Evolutionary conservation across 2,329 filamentous ascomycete species (phyloP).

Genomic region (Fusarium protoensiforme): DNA sequence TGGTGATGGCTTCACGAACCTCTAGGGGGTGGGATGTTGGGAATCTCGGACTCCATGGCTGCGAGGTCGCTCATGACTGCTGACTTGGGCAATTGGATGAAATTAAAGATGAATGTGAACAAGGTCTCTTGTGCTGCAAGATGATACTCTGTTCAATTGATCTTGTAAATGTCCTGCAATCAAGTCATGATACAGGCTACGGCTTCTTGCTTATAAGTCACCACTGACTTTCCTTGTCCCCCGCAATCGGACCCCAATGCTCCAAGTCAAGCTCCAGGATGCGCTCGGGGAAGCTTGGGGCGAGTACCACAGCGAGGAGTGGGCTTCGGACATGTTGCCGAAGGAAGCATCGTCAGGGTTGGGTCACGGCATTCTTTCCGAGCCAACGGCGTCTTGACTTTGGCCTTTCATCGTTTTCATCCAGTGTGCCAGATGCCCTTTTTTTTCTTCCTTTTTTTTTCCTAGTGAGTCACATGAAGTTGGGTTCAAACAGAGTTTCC

Average conservation of each 20-base stretch:
- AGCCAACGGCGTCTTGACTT: not conserved
- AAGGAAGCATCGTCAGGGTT: not conserved
- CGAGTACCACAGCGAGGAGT: slow-evolving; percentile 2
- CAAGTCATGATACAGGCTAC: not conserved
- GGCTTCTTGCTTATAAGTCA: not conserved
- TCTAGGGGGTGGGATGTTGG: slow-evolving; percentile 39
- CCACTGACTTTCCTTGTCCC: not conserved
- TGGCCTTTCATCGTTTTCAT: not conserved
- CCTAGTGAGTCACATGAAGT: not conserved
- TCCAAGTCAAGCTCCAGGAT: slow-evolving; percentile 2
- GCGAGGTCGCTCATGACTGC: slow-evolving; percentile 40
- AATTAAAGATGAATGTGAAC: not conserved
- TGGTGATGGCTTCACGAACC: slow-evolving; percentile 13
- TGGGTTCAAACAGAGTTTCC: not conserved
- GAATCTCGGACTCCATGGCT: slow-evolving; percentile 43
- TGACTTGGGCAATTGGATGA: not conserved
- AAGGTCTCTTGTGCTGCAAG: not conserved
- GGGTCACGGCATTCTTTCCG: not conserved
- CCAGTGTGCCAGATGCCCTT: not conserved
- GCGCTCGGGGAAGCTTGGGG: slow-evolving; percentile 21
- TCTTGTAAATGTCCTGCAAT: not conserved
- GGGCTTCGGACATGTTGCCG: not conserved
- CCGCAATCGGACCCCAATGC: slow-evolving; percentile 33
- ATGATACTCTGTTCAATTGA: not conserved
- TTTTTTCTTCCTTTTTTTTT: not conserved